Evolutionary conservation across 768 basidiomycete genomes (phyloP), one percentile per base, ranked within the genome.

Genomic region (Suillus americanus): DNA sequence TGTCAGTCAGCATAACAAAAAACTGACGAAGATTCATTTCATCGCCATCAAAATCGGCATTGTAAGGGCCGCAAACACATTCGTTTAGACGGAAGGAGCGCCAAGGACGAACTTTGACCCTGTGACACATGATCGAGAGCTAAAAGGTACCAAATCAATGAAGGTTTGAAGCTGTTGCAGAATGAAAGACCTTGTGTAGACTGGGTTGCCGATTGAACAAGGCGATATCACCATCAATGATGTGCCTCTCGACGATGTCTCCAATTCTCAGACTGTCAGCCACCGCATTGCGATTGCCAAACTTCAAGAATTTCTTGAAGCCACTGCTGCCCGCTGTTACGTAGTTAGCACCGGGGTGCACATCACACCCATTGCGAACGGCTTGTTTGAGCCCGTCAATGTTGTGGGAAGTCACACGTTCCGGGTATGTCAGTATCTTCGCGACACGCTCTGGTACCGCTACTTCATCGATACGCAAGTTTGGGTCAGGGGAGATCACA

Each of bases 401-500:
- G 73, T 99, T 99, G 77, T 98, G 91, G 8, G 85, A 76, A 3
- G 96, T 98, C 35, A 97, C 97, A 46, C 95, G 87, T 73, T 98
- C 97, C 0, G 97, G 97, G 75, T 96, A 99, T 8, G 97, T 99
- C 66, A 99, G 78, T 60, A 97, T 86, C 77, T 95, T 94, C 12
- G 97, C 94, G 13, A 99, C 94, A 51, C 94, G 90, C 75, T 97
- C 92, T 0, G 97, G 97, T 0, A 99, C 92, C 20, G 97, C 97
- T 12, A 99, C 95, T 79, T 99, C 97, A 75, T 99, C 97, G 72
- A 99, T 97, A 60, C 94, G 89, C 67, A 99, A 80, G 73, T 99
- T 99, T n/a, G 97, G 97, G 77, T 99, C 97, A 1, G 97, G 97
- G 2, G 95, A 97, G 73, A 99, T 99, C 76, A 99, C 97, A 8